Evolutionary conservation across 2,329 filamentous ascomycete genomes (phyloP), one percentile per base, ranked within the genome.

Genomic region (Aspergillus sp.): DNA sequence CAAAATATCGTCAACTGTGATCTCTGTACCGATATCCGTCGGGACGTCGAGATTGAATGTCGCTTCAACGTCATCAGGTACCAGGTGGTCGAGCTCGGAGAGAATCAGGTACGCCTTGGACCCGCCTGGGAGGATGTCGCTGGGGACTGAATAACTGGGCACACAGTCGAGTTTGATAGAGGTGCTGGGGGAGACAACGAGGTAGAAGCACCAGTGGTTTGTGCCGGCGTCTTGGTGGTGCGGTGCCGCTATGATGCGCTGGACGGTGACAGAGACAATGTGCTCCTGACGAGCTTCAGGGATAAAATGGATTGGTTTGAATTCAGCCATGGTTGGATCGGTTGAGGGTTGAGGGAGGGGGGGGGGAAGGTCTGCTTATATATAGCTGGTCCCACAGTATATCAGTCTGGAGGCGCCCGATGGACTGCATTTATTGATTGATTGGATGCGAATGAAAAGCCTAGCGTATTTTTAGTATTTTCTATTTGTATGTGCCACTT

Each of bases 81-180:
- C 12, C 1, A 22, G 22, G 20, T 44, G 44, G 3, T 48, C 17
- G 5, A 68, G 46, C 37, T 59, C 53, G 9, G 64, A 65, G 30
- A 66, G 51, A 39, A 66, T 54, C 1, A 66, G 4, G 46, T 64
- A 56, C 12, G 55, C 64, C 24, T 68, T 66, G 34, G 66, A 68
- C 42, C 65, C 65, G 5, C 59, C 62, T 9, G 50, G 39, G 5
- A 66, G 49, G 13, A 62, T 41, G 15, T 59, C 61, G 42, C 59
- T 66, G 2, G 61, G 63, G 27, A 61, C 27, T 5, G 24, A 54
- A 50, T 63, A 62, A 34, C 46, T 66, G 2, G 57, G 61, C 24
- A 62, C 61, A 13, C 67, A 68, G 61, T 72, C 66, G 34, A 67
- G 63, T 9, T 62, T 65, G 20, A 69, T 64, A 5, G 65, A 71